A percentile compares a stretch with the other conserved stretches of the same genome.
phyloP scores from a whole-genome alignment of 495 filamentous ascomycete species.

The Penicillium atrosanguineum region DNA sequence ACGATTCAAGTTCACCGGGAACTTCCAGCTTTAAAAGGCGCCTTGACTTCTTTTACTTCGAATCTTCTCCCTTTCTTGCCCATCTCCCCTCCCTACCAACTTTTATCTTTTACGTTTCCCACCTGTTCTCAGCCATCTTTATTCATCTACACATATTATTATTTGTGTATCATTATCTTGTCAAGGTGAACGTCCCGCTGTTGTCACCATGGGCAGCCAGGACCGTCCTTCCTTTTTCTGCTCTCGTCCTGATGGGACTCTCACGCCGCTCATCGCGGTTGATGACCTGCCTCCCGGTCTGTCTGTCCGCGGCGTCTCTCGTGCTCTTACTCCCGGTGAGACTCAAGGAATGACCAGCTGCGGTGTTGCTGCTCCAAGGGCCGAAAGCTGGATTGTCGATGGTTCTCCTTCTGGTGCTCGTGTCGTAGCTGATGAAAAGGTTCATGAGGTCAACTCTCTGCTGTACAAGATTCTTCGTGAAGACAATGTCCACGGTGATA shows the following conservation, averaged over 20 bases:
- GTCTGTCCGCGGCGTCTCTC: conserved; percentile 34
- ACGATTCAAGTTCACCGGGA: neutral
- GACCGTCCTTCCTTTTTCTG: conserved; percentile 50
- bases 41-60: neutral
- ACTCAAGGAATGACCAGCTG: conserved; percentile 48
- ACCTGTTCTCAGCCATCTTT: conserved; percentile 3
- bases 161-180: neutral
- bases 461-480: conserved; percentile 25
- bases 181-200: neutral
- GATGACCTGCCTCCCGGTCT: conserved; percentile 57
- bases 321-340: conserved; percentile 30
- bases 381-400: conserved; percentile 36
- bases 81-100: conserved; percentile 9
- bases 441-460: conserved; percentile 17
- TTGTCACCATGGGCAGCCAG: conserved; percentile 5
- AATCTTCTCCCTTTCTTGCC: conserved; percentile 8
- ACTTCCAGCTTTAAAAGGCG: neutral
- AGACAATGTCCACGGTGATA: conserved; percentile 1
- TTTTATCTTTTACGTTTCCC: neutral
- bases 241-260: conserved; percentile 53
- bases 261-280: conserved; percentile 61
- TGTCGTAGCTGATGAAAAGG: neutral
- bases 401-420: conserved; percentile 9
- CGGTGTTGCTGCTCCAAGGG: conserved; percentile 30
- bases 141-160: neutral